These are phyloP conservation scores for Trichomonascaceae sp. DNA, from an alignment of 1,139 yeast species.

Conservation along the genomic window DNA sequence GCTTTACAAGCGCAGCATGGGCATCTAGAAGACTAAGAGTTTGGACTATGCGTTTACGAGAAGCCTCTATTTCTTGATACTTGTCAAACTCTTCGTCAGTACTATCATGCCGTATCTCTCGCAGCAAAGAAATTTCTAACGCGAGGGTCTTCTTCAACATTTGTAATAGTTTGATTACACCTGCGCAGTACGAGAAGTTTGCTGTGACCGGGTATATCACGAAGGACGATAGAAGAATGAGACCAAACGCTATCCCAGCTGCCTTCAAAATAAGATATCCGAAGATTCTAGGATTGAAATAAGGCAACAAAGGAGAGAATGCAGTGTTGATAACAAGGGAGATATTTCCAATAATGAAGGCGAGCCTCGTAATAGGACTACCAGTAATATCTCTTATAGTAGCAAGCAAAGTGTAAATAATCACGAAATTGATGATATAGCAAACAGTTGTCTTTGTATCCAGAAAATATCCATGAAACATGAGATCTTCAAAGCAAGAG, in stretches of 20 bases:
- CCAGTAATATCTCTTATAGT: conserved; percentile 9
- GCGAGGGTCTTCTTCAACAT: conserved; percentile 13
- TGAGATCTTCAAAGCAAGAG: conserved; percentile 17
- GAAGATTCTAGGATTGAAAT: conserved; percentile 20
- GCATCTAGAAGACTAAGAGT: conserved; percentile 17
- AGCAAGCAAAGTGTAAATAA: conserved; percentile 14
- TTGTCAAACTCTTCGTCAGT: conserved; percentile 12
- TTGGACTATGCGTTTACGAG: background rate
- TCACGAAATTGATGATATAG: conserved; percentile 23
- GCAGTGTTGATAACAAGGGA: conserved; percentile 18
- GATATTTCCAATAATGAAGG: conserved; percentile 19
- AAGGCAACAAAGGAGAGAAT: conserved; percentile 22
- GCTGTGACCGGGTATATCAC: conserved; percentile 28
- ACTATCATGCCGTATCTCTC: conserved; percentile 16
- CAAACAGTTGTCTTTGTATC: conserved; percentile 21
- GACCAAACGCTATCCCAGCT: conserved; percentile 23
- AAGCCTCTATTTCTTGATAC: conserved; percentile 11
- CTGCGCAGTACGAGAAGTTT: conserved; percentile 19
- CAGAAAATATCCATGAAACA: conserved; percentile 25
- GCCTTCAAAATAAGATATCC: conserved; percentile 25
- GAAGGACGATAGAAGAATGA: conserved; percentile 18
- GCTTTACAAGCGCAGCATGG: conserved; percentile 18
- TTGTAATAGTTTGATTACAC: conserved; percentile 14
- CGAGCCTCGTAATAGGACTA: conserved; percentile 14
- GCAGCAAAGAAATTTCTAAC: conserved; percentile 15